Conservation (phyloP, 306 rosid species). For the Prunus mume region DNA sequence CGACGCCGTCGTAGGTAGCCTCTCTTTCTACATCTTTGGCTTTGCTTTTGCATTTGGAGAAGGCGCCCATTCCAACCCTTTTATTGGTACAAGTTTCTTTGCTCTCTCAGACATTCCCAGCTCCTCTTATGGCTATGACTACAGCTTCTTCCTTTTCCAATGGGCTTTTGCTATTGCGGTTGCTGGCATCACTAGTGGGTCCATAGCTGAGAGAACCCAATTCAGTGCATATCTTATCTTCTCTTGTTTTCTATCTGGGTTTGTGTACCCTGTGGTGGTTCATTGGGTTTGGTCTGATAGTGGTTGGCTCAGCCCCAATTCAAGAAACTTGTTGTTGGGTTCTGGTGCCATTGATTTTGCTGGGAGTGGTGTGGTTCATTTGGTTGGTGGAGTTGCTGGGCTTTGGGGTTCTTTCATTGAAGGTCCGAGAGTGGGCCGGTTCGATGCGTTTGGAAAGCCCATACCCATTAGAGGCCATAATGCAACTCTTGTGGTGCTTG, state of each 20-base stretch:
- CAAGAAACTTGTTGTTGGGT: slow-evolving; percentile 42
- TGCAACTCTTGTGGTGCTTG: slow-evolving; percentile 64
- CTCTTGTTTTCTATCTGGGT: slow-evolving; percentile 64
- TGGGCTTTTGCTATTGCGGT: slow-evolving; percentile 85
- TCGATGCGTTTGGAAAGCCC: slow-evolving; percentile 49
- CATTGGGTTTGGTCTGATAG: slow-evolving; percentile 77
- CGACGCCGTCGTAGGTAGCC: slow-evolving; percentile 75
- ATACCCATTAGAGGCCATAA: slow-evolving; percentile 54
- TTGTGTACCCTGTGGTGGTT: slow-evolving; percentile 68
- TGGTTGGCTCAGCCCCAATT: slow-evolving; percentile 65
- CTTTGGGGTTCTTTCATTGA: slow-evolving; percentile 68
- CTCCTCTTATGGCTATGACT: slow-evolving; percentile 39
- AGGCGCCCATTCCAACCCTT: slow-evolving; percentile 50
- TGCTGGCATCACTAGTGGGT: slow-evolving; percentile 73
- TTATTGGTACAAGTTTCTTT: slow-evolving; percentile 60
- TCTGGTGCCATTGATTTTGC: slow-evolving; percentile 77
- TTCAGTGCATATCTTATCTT: slow-evolving; percentile 62
- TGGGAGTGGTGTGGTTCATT: slow-evolving; percentile 78
- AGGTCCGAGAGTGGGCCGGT: slow-evolving; percentile 70
- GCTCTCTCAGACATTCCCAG: slow-evolving; percentile 42
- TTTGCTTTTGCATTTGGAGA: slow-evolving; percentile 72
- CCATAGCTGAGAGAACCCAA: slow-evolving; percentile 75
- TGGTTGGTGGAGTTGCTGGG: slow-evolving; percentile 75
- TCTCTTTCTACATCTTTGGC: slow-evolving; percentile 78
- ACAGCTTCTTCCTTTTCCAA: slow-evolving; percentile 70